Evolutionary conservation across 2,329 filamentous ascomycete genomes (phyloP).

Genomic region (Cordyceps pruinosa): DNA sequence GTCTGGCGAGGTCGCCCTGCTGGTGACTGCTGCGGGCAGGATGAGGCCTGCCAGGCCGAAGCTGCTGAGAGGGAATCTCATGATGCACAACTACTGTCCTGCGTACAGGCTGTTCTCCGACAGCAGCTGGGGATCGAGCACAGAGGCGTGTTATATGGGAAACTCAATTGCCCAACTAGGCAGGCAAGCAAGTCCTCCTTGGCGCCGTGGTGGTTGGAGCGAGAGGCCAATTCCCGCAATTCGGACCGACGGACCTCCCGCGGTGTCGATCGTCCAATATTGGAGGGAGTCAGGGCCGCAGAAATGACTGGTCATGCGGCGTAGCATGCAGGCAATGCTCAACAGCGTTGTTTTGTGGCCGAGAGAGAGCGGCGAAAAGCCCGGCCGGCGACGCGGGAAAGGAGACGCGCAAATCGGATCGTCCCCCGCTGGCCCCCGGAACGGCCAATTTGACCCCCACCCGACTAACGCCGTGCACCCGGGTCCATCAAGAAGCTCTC

Average conservation of each 20-base stretch:
- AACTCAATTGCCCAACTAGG: not conserved
- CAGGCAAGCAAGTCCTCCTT: not conserved
- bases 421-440: slow-evolving; percentile 3
- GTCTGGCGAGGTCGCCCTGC: slow-evolving; percentile 17
- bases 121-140: not conserved
- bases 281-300: not conserved
- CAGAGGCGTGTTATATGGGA: not conserved
- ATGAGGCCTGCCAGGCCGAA: slow-evolving; percentile 7
- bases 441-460: slow-evolving; percentile 11
- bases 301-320: not conserved
- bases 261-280: not conserved
- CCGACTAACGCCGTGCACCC: not conserved
- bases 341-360: not conserved
- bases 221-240: slow-evolving; percentile 1
- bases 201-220: not conserved
- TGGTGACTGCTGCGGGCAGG: slow-evolving; percentile 2
- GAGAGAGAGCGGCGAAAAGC: not conserved
- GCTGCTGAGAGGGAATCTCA: not conserved
- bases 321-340: not conserved
- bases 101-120: not conserved
- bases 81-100: not conserved
- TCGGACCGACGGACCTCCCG: slow-evolving; percentile 11
- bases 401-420: slow-evolving; percentile 9
- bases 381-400: not conserved
- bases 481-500: not conserved